Conservation (phyloP, 2,329 filamentous ascomycete genomes). For the Monosporascus sp. region DNA sequence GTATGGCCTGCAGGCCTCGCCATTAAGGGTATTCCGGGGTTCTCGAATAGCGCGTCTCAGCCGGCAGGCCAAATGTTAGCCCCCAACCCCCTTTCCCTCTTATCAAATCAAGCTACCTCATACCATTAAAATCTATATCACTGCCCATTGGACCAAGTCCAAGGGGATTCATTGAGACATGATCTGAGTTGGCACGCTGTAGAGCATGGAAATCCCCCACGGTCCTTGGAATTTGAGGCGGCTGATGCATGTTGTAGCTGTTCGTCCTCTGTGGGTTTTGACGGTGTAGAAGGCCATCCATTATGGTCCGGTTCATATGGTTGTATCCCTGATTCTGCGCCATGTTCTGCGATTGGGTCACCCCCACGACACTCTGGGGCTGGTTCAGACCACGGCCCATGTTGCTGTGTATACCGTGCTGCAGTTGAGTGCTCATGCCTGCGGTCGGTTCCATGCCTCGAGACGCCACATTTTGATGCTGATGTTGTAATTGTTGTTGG, state of each 20-base stretch:
- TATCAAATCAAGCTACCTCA: conserved; percentile 23
- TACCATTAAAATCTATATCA: conserved; percentile 35
- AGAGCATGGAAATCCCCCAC: conserved; percentile 46
- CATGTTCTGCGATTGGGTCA: conserved; percentile 25
- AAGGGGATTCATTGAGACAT: conserved; percentile 28
- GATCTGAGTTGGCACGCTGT: conserved; percentile 40
- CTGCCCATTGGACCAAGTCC: conserved; percentile 30
- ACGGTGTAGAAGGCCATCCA: conserved; percentile 28
- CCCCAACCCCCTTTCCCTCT: too few species aligned
- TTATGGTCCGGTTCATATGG: conserved; percentile 21
- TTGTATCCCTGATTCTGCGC: conserved; percentile 22
- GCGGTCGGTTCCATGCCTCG: conserved; percentile 29
- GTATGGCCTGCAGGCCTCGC: too few species aligned
- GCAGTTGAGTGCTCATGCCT: conserved; percentile 28
- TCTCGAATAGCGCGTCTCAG: too few species aligned
- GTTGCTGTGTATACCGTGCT: conserved; percentile 26
- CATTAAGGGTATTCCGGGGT: too few species aligned
- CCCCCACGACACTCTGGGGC: conserved; percentile 23
- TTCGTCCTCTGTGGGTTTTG: conserved; percentile 32
- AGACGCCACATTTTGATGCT: conserved; percentile 18
- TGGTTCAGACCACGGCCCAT: conserved; percentile 25
- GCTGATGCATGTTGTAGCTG: conserved; percentile 33
- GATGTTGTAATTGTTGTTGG: conserved; percentile 25
- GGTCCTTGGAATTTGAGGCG: conserved; percentile 33
- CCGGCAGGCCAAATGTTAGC: too few species aligned